phyloP scores from a whole-genome alignment of 2,329 filamentous ascomycete genomes.

The Fusarium kyushuense region DNA sequence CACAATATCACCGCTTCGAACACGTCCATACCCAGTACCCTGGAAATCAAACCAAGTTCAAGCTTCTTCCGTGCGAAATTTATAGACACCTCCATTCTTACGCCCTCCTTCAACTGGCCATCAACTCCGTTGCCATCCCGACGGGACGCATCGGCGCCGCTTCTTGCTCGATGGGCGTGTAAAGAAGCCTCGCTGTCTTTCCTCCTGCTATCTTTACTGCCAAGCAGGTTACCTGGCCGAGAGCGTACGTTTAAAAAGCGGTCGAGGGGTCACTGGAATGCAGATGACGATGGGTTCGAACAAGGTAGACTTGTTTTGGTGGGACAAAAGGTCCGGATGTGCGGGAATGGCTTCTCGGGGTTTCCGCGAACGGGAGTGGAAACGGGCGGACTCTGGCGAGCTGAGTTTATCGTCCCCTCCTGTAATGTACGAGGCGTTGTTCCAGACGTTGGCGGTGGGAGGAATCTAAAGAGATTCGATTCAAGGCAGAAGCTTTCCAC shows the following conservation, averaged over 20 bases:
- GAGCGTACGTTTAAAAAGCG: constrained; percentile 27
- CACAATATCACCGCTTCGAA: background rate
- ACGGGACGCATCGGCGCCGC: constrained; percentile 3
- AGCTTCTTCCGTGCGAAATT: constrained; percentile 1
- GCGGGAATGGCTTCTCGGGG: constrained; percentile 30
- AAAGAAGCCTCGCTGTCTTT: background rate
- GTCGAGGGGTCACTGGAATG: constrained; percentile 32
- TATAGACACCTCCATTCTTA: background rate
- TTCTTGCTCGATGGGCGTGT: background rate
- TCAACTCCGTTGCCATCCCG: constrained; percentile 4
- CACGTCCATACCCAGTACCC: constrained; percentile 4
- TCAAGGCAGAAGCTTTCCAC: constrained; percentile 4
- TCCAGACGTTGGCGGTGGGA: background rate
- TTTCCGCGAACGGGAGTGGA: constrained; percentile 29
- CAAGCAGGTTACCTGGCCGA: constrained; percentile 2
- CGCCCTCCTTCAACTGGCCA: background rate
- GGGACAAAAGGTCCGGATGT: constrained; percentile 2
- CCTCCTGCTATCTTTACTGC: background rate
- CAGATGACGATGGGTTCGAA: constrained; percentile 21
- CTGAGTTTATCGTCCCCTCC: background rate
- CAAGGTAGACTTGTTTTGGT: constrained; percentile 1
- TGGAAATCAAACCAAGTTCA: constrained; percentile 2
- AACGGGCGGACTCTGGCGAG: constrained; percentile 4
- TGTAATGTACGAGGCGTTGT: background rate
- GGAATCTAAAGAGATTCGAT: background rate